Percentiles rank a stretch among this genome's conserved stretches.
These are phyloP conservation scores for Lolium rigidum DNA, from an alignment of 176 grass and related monocot species.

Conservation along the genomic window DNA sequence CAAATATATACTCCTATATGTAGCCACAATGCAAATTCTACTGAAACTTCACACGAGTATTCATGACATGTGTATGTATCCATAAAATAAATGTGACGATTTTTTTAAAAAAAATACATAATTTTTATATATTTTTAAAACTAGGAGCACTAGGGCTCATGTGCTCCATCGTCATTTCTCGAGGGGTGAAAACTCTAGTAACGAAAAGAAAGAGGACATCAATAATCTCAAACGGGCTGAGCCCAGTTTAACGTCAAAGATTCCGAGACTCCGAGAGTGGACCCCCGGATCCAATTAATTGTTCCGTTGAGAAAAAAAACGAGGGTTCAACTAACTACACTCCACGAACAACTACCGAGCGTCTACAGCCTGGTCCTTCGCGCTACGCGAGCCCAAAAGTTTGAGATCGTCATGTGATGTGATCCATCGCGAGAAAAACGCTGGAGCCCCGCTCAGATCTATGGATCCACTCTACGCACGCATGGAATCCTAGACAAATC, in stretches of 20 bases:
- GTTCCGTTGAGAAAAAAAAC: not conserved
- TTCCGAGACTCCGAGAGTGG: conserved; percentile 3
- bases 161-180: no score
- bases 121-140: no score
- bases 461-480: conserved; percentile 37
- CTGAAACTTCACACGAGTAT: no score
- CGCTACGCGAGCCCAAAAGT: conserved; percentile 18
- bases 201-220: no score
- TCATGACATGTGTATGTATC: no score
- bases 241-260: not conserved
- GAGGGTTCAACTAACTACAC: not conserved
- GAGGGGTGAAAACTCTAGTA: no score
- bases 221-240: not conserved
- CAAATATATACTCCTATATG: no score
- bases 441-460: conserved; percentile 23
- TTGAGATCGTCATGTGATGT: conserved; percentile 34
- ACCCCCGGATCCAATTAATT: not conserved
- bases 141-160: no score
- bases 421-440: not conserved
- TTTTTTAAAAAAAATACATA: no score
- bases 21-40: no score
- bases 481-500: conserved; percentile 33
- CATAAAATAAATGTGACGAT: no score
- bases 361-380: not conserved
- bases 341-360: not conserved